Base-by-base conservation (phyloP, 768 basidiomycete species). In the Boletus sp. region DNA sequence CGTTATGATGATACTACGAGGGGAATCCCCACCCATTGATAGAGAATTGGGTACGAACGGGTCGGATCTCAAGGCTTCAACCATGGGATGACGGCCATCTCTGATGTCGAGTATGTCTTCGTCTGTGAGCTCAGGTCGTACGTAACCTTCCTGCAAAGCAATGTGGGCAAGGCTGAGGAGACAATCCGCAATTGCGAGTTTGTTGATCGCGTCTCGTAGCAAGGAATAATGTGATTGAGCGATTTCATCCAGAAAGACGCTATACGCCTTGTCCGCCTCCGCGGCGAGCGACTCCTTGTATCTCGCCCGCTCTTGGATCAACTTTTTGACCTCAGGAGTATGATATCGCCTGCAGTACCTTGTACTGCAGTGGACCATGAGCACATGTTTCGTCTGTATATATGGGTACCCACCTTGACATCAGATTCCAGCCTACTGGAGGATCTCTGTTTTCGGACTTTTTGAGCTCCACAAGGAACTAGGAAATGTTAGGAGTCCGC, bases 1-100 rank as follows among this genome's bases (percentile, higher is more conserved):
- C 0, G 90, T 93, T 56, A 93, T 87, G 44, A 91, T 80, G 68
- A 86, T 85, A 65, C 75, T 82, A 40, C 80, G 71, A 4, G 82
- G 69, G 19, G 72, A 65, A 14, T 65, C 75, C 17, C 74, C 79
- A 8, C 87, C 87, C 66, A 97, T 83, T 1, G 70, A 63, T 17
- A 96, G 70, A 13, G 83, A 80, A 67, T 97, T 98, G 3, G 93
- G 87, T 1, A 98, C 86, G 70, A 92, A 96, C 2, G 93, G 91
- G 56, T 90, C 84, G 1, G 84, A 73, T 37, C 83, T 76, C 21
- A 94, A 71, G 9, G 79, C 79, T 68, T 97, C 95, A 15, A 95
- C 83, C 83, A 98, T 93, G 0, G 96, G 96, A 74, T 99, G 96
- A 11, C 93, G 80, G 0, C 92, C 95, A n/a, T 86, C 83, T 11